phyloP scores from a whole-genome alignment of 2,329 filamentous ascomycete genomes.

The Calonectria pseudoturangicola region DNA sequence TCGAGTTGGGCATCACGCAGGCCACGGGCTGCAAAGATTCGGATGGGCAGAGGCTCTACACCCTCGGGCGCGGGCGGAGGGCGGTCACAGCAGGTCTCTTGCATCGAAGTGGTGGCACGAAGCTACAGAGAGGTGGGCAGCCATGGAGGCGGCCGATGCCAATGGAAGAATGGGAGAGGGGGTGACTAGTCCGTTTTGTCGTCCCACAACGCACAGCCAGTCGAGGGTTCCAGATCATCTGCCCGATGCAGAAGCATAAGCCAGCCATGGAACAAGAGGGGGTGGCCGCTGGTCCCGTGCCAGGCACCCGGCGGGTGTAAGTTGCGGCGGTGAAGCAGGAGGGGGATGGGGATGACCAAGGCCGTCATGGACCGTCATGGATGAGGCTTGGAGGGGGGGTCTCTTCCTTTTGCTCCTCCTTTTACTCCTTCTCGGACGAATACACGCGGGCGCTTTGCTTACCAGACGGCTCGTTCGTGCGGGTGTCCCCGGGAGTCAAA shows the following conservation, averaged over 20 bases:
- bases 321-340: constrained; percentile 9
- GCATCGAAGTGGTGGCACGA: constrained; percentile 14
- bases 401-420: not conserved
- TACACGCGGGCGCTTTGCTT: not conserved
- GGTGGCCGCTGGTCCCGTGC: constrained; percentile 2
- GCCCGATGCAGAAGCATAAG: constrained; percentile 8
- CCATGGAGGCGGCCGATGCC: constrained; percentile 7
- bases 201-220: constrained; percentile 8
- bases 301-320: constrained; percentile 23
- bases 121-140: constrained; percentile 17
- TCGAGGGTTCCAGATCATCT: constrained; percentile 16
- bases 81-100: not conserved
- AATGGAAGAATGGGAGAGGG: not conserved
- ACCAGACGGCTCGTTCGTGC: constrained; percentile 3
- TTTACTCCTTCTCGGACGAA: not conserved
- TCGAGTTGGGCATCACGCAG: not conserved
- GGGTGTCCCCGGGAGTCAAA: constrained; percentile 22
- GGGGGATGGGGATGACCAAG: not conserved
- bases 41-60: not conserved
- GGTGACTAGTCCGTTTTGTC: not conserved
- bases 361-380: not conserved
- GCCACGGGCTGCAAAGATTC: not conserved
- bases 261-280: not conserved
- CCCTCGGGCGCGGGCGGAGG: constrained; percentile 4
- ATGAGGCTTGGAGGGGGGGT: not conserved